Base-by-base conservation (phyloP, 2,329 filamentous ascomycete genomes). In the Aciculosporium take region DNA sequence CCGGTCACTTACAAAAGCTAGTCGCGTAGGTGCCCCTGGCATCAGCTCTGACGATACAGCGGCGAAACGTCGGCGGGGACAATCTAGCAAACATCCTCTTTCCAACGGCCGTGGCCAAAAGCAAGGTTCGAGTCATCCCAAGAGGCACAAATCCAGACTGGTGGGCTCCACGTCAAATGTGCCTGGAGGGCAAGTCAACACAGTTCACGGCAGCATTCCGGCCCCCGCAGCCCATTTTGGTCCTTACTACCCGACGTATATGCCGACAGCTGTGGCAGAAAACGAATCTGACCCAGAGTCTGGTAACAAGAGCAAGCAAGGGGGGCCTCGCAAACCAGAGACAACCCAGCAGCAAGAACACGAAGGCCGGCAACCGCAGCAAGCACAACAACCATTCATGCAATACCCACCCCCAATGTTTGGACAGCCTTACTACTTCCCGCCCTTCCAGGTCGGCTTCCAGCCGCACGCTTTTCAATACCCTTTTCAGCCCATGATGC, bases 251-350 rank as follows among this genome's bases (percentile, higher is more conserved):
- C 4, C 28, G 15, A 28, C n/a, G n/a, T n/a, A 25, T 13, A 21
- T 20, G 2, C 18, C 27, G 7, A 28, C 18, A 3, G 12, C 7
- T 20, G 17, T 15, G n/a, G n/a, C 25, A 10, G 33, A 27, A 35
- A 27, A 33, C 21, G 31, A 23, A 21, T 17, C 33, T 4, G 41
- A 41, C 32, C 15, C 38, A 5, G 41, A 27, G 18, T 21, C 30
- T 28, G 20, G 28, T 3, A 12, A 23, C 13, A 43, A 43, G 30
- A 38, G 33, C 27, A 46, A 46, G 30, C 33, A 41, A 39, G 44
- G 44, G 8, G 20, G 41, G n/a, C 41, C 44, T 21, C 33, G 44
- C 21, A 46, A 46, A 37, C 37, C 44, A 34, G 34, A 37, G 12
- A 8, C 17, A 29, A 24, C 18, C 9, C 31, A 37, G 25, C 28